Base-by-base conservation (phyloP, 768 basidiomycete species). In the Suillus variegatus region DNA sequence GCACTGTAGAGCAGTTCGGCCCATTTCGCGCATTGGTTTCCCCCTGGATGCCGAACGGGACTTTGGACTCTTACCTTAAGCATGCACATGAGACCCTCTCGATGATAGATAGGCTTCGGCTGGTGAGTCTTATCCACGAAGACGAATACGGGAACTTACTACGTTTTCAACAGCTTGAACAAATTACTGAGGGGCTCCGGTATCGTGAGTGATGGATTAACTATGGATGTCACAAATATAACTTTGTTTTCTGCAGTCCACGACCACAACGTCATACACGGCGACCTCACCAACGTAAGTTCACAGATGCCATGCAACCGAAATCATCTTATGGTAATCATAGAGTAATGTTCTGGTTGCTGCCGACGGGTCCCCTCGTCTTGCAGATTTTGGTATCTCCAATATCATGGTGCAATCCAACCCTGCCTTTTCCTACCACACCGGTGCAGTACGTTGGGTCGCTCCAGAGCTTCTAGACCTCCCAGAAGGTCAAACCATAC, bases 371-470 rank as follows among this genome's bases (percentile, higher is more conserved):
- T 46, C 61, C 22, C 60, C 60, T 22, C 55, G 58, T 6, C 64
- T 67, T 28, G 51, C 78, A 64, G 83, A 83, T 64, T 83, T 83
- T 62, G 83, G 82, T 3, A 69, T 83, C 8, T 82, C 81, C 18
- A 79, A 69, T 36, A 76, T 83, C 64, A 71, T 78, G 25, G 71
- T 71, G 12, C 78, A 81, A 64, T 71, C 78, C 63, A 72, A 77
- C 46, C 68, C 73, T 12, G 58, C 72, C 13, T 67, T 66, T 7
- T 70, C 70, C 38, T 75, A 69, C 44, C 71, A 65, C 25, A 65
- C 60, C 5, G 69, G 66, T 5, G 64, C 72, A 20, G 10, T 67
- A 0, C 65, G 68, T 9, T 69, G 70, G 67, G 47, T 54, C 5
- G 72, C 68, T 3, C 70, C 70, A 18, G 70, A 72, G 25, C 52